Conservation (phyloP, 371 early-diverging fungal species). For the Massospora cicadina region DNA sequence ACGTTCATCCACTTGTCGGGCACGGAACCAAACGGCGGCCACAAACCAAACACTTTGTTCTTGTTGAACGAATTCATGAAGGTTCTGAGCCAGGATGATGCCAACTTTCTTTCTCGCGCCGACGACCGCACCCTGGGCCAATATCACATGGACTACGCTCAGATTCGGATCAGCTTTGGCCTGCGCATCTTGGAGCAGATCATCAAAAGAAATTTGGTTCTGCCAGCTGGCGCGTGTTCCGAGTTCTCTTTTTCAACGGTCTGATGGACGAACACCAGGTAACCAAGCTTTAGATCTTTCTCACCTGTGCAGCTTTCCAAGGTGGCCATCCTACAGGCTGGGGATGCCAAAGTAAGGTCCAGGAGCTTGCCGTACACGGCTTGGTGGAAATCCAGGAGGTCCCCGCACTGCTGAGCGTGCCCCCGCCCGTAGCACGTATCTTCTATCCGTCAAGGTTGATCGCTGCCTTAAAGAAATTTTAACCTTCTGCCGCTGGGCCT, state of each 20-base stretch:
- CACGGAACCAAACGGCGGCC: constrained; percentile 21
- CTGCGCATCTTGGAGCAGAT: constrained; percentile 40
- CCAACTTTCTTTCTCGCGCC: constrained; percentile 39
- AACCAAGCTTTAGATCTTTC: background rate
- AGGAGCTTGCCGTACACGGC: constrained; percentile 38
- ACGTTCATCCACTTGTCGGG: constrained; percentile 6
- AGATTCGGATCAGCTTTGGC: constrained; percentile 35
- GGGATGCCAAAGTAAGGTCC: constrained; percentile 17
- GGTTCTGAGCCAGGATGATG: constrained; percentile 36
- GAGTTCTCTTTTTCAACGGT: constrained; percentile 53
- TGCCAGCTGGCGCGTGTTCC: constrained; percentile 48
- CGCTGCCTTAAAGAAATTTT: constrained; percentile 38
- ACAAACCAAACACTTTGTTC: constrained; percentile 25
- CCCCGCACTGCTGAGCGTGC: constrained; percentile 73
- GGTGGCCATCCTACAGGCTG: constrained; percentile 52
- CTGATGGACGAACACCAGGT: constrained; percentile 70
- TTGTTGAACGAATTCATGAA: constrained; percentile 41
- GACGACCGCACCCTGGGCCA: constrained; percentile 61
- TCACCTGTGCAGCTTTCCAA: constrained; percentile 30
- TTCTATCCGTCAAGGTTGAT: constrained; percentile 56
- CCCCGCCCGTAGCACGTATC: constrained; percentile 62
- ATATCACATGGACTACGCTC: constrained; percentile 42
- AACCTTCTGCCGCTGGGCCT: constrained; percentile 37
- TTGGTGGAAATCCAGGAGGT: constrained; percentile 69
- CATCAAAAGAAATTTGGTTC: constrained; percentile 54